phyloP scores from a whole-genome alignment of 495 filamentous ascomycete genomes.

The Melanomma pulvis-pyrius region DNA sequence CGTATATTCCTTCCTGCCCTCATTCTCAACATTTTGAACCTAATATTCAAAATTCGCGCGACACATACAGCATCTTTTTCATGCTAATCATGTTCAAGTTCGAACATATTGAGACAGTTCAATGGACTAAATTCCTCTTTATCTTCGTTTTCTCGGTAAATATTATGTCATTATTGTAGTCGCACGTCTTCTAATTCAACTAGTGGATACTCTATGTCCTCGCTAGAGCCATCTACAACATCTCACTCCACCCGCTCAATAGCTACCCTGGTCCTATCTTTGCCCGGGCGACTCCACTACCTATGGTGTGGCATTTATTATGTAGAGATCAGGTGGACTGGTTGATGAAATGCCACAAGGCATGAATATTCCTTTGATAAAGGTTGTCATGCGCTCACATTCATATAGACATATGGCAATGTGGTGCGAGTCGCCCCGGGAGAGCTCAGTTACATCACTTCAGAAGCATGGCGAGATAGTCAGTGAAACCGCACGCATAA shows the following conservation, averaged over 20 bases:
- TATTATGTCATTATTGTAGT: background rate
- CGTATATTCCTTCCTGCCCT: no score
- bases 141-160: background rate
- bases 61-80: no score
- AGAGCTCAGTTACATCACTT: background rate
- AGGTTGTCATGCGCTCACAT: background rate
- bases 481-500: background rate
- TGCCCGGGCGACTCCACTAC: background rate
- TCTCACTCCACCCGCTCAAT: background rate
- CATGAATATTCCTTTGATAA: background rate
- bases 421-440: background rate
- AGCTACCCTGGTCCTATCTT: background rate
- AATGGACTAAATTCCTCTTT: no score
- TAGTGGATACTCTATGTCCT: background rate
- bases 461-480: background rate
- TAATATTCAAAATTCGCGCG: no score
- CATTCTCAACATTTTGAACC: no score
- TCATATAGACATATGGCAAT: background rate
- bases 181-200: background rate
- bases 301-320: background rate
- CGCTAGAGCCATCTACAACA: background rate
- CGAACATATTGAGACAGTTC: no score
- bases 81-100: no score
- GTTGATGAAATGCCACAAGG: background rate
- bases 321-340: background rate